Conservation (phyloP, 2,329 filamentous ascomycete genomes). For the Epicoccum nigrum region DNA sequence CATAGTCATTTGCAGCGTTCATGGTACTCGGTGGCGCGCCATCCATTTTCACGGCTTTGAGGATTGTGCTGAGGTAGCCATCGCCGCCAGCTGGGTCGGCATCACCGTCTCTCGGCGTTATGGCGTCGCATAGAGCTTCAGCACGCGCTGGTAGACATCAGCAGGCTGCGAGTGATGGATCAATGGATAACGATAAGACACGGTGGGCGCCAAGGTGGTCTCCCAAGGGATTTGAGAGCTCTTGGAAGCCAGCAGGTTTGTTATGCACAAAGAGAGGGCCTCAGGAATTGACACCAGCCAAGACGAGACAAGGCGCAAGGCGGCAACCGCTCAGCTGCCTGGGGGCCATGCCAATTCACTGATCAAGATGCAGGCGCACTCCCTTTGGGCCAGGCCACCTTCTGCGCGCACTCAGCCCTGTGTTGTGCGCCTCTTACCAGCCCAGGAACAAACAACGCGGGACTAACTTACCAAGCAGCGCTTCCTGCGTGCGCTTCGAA, state of each 20-base stretch:
- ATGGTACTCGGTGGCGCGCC: slow-evolving; percentile 43
- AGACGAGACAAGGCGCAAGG: background rate
- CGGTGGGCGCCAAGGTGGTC: background rate
- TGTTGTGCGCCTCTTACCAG: background rate
- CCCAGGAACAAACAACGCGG: background rate
- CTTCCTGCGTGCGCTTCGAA: slow-evolving; percentile 51
- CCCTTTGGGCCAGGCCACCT: background rate
- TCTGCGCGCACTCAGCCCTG: background rate
- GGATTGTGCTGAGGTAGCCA: slow-evolving; percentile 59
- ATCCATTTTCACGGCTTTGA: slow-evolving; percentile 59
- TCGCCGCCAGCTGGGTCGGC: slow-evolving; percentile 30
- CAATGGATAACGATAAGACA: background rate
- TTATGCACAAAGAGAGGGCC: background rate
- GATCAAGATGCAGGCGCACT: background rate
- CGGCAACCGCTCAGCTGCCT: background rate
- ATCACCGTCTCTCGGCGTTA: slow-evolving; percentile 54
- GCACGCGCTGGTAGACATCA: slow-evolving; percentile 43
- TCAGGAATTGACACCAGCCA: background rate
- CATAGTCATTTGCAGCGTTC: slow-evolving; percentile 55
- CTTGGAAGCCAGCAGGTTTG: background rate
- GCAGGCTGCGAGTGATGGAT: background rate
- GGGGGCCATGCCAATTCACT: background rate
- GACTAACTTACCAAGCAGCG: slow-evolving; percentile 41
- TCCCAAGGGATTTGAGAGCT: background rate
- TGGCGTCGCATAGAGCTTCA: slow-evolving; percentile 47